phyloP scores from a whole-genome alignment of 257 asterid species.

The Oldenlandia corymbosa region DNA sequence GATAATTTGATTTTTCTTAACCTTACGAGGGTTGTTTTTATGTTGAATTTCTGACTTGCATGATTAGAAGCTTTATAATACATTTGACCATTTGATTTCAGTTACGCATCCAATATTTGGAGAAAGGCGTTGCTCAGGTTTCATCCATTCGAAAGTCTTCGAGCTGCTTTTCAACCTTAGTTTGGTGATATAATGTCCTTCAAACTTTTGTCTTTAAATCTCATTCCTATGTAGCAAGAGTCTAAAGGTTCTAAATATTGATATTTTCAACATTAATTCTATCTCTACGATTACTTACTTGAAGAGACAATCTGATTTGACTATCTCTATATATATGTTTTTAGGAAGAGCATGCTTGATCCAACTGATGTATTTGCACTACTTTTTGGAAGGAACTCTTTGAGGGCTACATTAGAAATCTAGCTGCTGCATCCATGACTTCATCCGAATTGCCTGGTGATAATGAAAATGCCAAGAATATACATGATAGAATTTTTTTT shows the following conservation, averaged over 20 bases:
- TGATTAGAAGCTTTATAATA: too few relatives aligned
- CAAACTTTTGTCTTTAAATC: too few relatives aligned
- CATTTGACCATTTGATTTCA: too few relatives aligned
- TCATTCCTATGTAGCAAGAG: neutral
- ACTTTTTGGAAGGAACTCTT: conserved; percentile 94
- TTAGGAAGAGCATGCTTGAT: conserved; percentile 82
- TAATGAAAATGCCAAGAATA: conserved; percentile 46
- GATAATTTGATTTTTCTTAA: too few relatives aligned
- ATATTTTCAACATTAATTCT: neutral
- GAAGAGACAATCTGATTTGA: too few relatives aligned
- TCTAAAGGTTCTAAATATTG: neutral
- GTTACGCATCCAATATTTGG: too few relatives aligned
- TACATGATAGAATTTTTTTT: too few relatives aligned
- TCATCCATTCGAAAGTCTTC: too few relatives aligned
- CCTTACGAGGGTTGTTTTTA: too few relatives aligned
- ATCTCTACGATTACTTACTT: too few relatives aligned
- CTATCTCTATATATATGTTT: neutral
- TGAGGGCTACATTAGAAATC: conserved; percentile 81
- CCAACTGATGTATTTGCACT: conserved; percentile 89
- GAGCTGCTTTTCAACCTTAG: neutral
- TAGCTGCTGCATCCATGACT: conserved; percentile 83
- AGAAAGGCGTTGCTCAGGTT: too few relatives aligned
- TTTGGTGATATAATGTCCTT: neutral
- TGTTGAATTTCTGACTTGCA: too few relatives aligned
- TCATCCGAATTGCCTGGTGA: conserved; percentile 57